These are phyloP conservation scores for Exophiala dermatitidis DNA, from an alignment of 2,329 filamentous ascomycete species.

Conservation along the genomic window DNA sequence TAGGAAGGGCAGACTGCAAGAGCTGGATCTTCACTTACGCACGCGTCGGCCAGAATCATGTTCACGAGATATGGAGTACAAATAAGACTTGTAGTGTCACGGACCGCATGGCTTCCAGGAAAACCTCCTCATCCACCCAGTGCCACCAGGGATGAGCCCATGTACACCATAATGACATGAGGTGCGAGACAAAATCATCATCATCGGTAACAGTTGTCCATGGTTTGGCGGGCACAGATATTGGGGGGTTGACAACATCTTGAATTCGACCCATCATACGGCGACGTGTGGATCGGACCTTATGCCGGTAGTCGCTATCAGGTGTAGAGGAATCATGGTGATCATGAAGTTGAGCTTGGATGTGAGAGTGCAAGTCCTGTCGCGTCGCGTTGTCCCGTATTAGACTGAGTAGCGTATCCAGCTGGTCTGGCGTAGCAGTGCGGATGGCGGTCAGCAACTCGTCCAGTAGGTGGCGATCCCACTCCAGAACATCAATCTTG, in stretches of 20 bases:
- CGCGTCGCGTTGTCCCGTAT: slow-evolving; percentile 28
- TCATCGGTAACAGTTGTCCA: slow-evolving; percentile 34
- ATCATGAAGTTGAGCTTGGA: slow-evolving; percentile 21
- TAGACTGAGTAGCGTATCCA: slow-evolving; percentile 23
- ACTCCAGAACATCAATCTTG: slow-evolving; percentile 32
- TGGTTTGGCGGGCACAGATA: slow-evolving; percentile 29
- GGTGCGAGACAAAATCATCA: slow-evolving; percentile 31
- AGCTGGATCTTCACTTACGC: slow-evolving; percentile 26
- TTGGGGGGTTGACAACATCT: slow-evolving; percentile 28
- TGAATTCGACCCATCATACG: slow-evolving; percentile 26
- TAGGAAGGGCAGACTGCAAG: not conserved
- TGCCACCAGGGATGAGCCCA: slow-evolving; percentile 30
- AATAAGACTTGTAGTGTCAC: slow-evolving; percentile 20
- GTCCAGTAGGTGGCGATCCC: slow-evolving; percentile 28
- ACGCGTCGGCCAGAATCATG: slow-evolving; percentile 26
- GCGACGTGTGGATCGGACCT: slow-evolving; percentile 12
- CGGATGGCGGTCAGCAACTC: slow-evolving; percentile 24
- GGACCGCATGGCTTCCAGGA: slow-evolving; percentile 33
- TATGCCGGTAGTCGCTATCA: not conserved
- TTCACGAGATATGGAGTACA: slow-evolving; percentile 35
- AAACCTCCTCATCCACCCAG: slow-evolving; percentile 31
- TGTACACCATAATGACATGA: slow-evolving; percentile 32
- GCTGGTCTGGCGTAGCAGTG: slow-evolving; percentile 17
- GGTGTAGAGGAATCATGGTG: not conserved
- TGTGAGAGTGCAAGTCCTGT: slow-evolving; percentile 24